These are phyloP conservation scores for Puccinia polysora DNA, from an alignment of 1,284 basidiomycete species.

Conservation along the genomic window DNA sequence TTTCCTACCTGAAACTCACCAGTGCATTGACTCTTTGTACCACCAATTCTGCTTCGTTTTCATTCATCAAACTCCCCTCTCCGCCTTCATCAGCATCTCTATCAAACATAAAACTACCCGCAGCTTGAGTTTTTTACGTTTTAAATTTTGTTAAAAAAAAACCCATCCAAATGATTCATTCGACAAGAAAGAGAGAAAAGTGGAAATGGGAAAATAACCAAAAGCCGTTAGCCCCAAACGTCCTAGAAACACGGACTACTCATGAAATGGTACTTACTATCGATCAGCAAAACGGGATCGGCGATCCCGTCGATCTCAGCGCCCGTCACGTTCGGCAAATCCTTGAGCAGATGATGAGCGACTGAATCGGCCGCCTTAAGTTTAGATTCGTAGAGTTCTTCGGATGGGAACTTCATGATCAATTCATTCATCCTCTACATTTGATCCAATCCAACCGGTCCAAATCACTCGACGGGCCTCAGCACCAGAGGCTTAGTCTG, in stretches of 20 bases:
- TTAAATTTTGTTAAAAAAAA: background rate
- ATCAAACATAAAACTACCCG: slow-evolving; percentile 86
- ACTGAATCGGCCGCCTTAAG: slow-evolving; percentile 71
- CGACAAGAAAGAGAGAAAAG: background rate
- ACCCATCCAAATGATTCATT: background rate
- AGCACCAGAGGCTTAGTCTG: too few relatives aligned
- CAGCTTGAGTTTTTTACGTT: slow-evolving; percentile 55
- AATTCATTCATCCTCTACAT: slow-evolving; percentile 67
- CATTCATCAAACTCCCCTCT: slow-evolving; percentile 84
- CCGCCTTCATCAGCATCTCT: slow-evolving; percentile 56
- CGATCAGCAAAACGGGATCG: slow-evolving; percentile 82
- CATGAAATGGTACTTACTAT: too few relatives aligned
- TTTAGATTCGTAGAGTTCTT: slow-evolving; percentile 69
- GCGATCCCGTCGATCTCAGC: slow-evolving; percentile 66
- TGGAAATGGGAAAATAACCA: slow-evolving; percentile 37
- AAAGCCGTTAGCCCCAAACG: too few relatives aligned
- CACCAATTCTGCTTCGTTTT: slow-evolving; percentile 84
- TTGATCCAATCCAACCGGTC: too few relatives aligned
- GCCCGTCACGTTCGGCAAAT: slow-evolving; percentile 60
- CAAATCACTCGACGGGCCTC: too few relatives aligned
- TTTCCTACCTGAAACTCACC: slow-evolving; percentile 56
- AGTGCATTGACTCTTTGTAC: slow-evolving; percentile 72
- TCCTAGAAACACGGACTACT: too few relatives aligned
- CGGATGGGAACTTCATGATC: slow-evolving; percentile 82
- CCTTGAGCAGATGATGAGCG: slow-evolving; percentile 65